Evolutionary conservation across 1,139 yeast genomes (phyloP), one percentile per base, ranked within the genome.

Genomic region (Casaregolazyma lundiana): DNA sequence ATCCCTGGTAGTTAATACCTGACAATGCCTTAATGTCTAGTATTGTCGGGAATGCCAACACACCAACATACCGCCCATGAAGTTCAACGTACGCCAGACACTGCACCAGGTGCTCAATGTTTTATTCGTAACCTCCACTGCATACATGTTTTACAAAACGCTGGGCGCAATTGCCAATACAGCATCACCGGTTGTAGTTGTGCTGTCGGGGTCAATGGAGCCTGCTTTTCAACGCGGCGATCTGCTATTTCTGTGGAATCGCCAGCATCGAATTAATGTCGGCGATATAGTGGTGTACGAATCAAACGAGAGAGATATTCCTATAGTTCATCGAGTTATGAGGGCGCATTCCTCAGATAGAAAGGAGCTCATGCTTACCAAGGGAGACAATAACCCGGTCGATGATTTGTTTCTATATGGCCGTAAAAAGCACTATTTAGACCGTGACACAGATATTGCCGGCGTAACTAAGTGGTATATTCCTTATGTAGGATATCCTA

Each of bases 171-270:
- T 83, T 2, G 75, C 96, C 20, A 82, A 88, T 66, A 82, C 96
- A 0, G 84, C 87, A 53, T 87, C 97, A 2, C 99, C 99, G 15
- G 81, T 92, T 35, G 98, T 94, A 35, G 98, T 92, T 34, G 99
- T 92, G 9, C 77, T 92, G 41, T 88, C 97, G 1, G 99, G 98
- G 4, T 92, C 97, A 1, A 92, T 92, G 99, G 98, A 94, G 64
- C 99, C 99, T 1, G 98, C 98, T 0, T 94, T 94, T 74, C 97
- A 92, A 67, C 79, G 98, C 67, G 99, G 99, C 43, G 99, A 92
- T 63, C 83, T 94, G 36, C 71, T 92, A 50, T 83, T 92, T 61
- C 72, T 92, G 49, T 89, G 96, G 96, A 92, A 92, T 66, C 75
- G 97, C 54, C 82, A 84, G 50, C 59, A 68, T 17, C 67, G 67